Base-by-base conservation (phyloP, 441 rosid species). In the Mallotus repandus region DNA sequence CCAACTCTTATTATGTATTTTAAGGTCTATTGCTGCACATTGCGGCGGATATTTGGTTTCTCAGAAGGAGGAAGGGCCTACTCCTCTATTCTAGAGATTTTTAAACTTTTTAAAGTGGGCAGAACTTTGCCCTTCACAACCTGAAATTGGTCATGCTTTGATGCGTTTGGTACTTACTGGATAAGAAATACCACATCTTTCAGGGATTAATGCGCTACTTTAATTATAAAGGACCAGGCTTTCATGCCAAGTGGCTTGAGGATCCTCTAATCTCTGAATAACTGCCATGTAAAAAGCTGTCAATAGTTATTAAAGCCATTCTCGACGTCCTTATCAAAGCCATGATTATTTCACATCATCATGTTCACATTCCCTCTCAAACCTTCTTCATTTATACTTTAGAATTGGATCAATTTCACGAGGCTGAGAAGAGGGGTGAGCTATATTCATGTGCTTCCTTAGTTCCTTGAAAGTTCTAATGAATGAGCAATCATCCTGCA, bases 81-180 rank as follows among this genome's bases (percentile, higher is more conserved):
- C 29, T 25, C 29, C 29, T 75, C 80, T 94, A 35, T 68, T 96
- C 79, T 94, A 98, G 98, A 89, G 99, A 87, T 91, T 91, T 84
- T 91, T 97, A n/a, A 98, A 96, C 85, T 94, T 96, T 85, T 83
- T 92, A 76, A 96, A 87, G 74, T 94, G 99, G 99, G 97, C 99
- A 4, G 95, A 92, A 85, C 95, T 96, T 78, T 96, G 98, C 82
- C 97, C 99, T 75, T 92, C 98, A 63, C 98, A 94, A 86, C 92
- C 97, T 53, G 98, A 96, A 85, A 91, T 94, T 25, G 0, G 1
- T 25, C 1, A 25, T 25, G 29, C 29, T 25, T 25, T 25, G 29
- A 25, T 25, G 29, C 29, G 1, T 25, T 25, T 25, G 29, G 29
- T 25, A 25, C 0, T 25, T 25, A 1, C 29, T 0, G 29, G 29